phyloP scores from a whole-genome alignment of 2,329 filamentous ascomycete genomes.

The Colletotrichum abscissum region DNA sequence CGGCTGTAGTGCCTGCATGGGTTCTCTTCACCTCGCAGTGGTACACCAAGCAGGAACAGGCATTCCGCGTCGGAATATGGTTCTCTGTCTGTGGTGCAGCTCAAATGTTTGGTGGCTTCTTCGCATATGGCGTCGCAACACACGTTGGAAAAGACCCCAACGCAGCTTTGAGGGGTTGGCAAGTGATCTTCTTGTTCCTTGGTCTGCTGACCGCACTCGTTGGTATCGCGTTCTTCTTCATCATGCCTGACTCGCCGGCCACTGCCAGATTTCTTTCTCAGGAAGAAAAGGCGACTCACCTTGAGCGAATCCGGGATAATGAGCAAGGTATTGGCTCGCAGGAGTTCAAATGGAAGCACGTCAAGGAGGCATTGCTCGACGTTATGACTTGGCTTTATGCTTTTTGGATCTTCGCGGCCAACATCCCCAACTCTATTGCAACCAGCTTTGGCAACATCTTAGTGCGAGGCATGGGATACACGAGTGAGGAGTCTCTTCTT shows the following conservation, averaged over 20 bases:
- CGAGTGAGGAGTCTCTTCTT: constrained; percentile 69
- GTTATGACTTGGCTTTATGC: constrained; percentile 42
- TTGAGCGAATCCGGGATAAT: constrained; percentile 67
- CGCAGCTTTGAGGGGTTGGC: constrained; percentile 69
- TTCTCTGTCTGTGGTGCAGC: constrained; percentile 66
- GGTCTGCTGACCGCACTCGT: constrained; percentile 62
- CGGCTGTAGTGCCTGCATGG: constrained; percentile 76
- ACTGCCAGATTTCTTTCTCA: constrained; percentile 61
- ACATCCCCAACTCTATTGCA: constrained; percentile 46
- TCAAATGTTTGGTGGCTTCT: constrained; percentile 52
- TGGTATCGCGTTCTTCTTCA: constrained; percentile 60
- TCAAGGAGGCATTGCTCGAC: constrained; percentile 48
- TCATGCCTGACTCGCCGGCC: constrained; percentile 56
- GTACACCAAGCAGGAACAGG: constrained; percentile 79
- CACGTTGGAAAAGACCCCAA: constrained; percentile 55
- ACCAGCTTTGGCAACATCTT: constrained; percentile 54
- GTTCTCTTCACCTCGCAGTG: constrained; percentile 76
- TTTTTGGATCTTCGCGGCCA: constrained; percentile 39
- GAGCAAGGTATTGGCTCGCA: constrained; percentile 77
- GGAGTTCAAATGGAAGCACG: constrained; percentile 73
- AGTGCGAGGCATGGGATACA: constrained; percentile 71
- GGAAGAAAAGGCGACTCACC: constrained; percentile 58
- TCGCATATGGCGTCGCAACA: constrained; percentile 57
- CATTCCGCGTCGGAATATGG: constrained; percentile 72
- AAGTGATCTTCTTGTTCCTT: constrained; percentile 68